A percentile compares a stretch with the other conserved stretches of the same genome.
Evolutionary conservation across 169 alveolate species (phyloP).

Genomic region (Sarcocystis neurona): DNA sequence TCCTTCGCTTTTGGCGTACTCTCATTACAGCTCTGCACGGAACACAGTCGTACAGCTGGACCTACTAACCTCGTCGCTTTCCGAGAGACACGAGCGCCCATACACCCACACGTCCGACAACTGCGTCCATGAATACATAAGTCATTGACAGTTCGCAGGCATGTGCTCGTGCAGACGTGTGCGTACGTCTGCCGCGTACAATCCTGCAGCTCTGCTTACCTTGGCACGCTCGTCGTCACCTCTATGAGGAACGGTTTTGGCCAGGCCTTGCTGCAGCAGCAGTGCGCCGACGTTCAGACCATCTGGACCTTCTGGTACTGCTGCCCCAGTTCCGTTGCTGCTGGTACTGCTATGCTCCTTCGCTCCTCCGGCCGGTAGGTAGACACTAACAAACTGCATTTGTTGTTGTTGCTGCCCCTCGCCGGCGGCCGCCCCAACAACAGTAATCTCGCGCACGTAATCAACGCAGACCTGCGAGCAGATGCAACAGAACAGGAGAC

Average conservation of each 20-base stretch:
- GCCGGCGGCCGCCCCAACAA: constrained; percentile 63
- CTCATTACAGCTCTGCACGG: too few relatives aligned
- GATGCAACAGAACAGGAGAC: too few relatives aligned
- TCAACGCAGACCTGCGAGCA: constrained; percentile 42
- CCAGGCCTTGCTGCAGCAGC: constrained; percentile 44
- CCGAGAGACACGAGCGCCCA: not conserved
- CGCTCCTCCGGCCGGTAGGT: constrained; percentile 10
- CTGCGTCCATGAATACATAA: too few relatives aligned
- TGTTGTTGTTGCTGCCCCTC: constrained; percentile 39
- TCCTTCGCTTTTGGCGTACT: too few relatives aligned
- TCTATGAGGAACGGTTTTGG: constrained; percentile 44
- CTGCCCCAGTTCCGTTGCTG: too few relatives aligned
- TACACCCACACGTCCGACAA: not conserved
- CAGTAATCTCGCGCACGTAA: constrained; percentile 45
- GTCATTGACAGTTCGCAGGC: too few relatives aligned
- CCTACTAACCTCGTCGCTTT: too few relatives aligned
- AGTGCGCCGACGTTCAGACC: constrained; percentile 37
- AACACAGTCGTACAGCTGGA: too few relatives aligned
- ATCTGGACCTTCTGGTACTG: not conserved
- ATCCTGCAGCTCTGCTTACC: too few relatives aligned
- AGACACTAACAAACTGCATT: constrained; percentile 50
- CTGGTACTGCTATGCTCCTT: constrained; percentile 20
- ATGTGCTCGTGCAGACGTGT: too few relatives aligned
- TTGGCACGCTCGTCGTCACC: constrained; percentile 57
- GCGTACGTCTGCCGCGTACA: too few relatives aligned